These are phyloP conservation scores for Moesziomyces parantarcticus DNA, from an alignment of 1,284 basidiomycete genomes.

Conservation along the genomic window DNA sequence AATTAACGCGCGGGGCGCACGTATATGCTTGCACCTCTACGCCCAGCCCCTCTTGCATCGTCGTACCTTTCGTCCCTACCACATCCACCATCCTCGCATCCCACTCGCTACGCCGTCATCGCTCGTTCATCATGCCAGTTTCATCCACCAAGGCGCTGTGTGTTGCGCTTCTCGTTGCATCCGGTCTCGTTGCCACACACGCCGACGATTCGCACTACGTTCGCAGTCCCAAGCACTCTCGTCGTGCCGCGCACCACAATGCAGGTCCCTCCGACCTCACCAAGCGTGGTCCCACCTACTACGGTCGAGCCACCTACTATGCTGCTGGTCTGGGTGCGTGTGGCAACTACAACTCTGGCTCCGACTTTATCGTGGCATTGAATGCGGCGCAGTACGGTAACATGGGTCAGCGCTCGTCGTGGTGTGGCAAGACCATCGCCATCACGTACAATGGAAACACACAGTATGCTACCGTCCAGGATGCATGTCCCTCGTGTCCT, in stretches of 20 bases:
- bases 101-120: neutral
- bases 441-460: slow-evolving; percentile 73
- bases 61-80: neutral
- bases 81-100: neutral
- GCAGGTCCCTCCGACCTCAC: slow-evolving; percentile 21
- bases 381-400: slow-evolving; percentile 50
- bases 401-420: slow-evolving; percentile 24
- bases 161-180: slow-evolving; percentile 20
- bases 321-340: slow-evolving; percentile 48
- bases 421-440: slow-evolving; percentile 76
- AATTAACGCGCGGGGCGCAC: no score
- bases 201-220: slow-evolving; percentile 18
- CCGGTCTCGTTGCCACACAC: slow-evolving; percentile 1
- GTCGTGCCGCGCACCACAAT: slow-evolving; percentile 10
- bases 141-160: slow-evolving; percentile 19
- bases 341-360: slow-evolving; percentile 32
- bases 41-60: no score
- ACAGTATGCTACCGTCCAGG: slow-evolving; percentile 75
- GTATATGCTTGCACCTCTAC: no score
- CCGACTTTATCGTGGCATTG: slow-evolving; percentile 48
- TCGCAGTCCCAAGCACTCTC: slow-evolving; percentile 33
- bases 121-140: slow-evolving; percentile 10
- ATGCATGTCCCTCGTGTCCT: slow-evolving; percentile 80
- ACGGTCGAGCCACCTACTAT: slow-evolving; percentile 45
- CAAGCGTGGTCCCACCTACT: slow-evolving; percentile 30